Evolutionary conservation across 805 yeast genomes (phyloP).

Genomic region (Metschnikowia vanudenii): DNA sequence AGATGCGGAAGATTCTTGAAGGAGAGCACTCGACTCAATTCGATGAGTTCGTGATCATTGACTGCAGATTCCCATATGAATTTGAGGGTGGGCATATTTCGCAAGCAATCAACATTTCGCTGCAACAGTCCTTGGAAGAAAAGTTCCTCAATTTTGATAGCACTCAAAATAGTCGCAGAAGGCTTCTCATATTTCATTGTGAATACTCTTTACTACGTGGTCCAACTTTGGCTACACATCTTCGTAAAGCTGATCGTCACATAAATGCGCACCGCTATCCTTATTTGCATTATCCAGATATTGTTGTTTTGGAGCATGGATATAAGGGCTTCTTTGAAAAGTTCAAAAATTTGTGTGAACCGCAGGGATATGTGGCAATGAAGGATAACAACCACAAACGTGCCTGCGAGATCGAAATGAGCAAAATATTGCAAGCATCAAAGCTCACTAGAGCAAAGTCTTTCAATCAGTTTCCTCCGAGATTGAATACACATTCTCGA

Average conservation of each 20-base stretch:
- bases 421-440: slow-evolving; percentile 42
- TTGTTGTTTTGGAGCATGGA: slow-evolving; percentile 87
- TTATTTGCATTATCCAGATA: slow-evolving; percentile 78
- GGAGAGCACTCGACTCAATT: slow-evolving; percentile 51
- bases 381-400: slow-evolving; percentile 41
- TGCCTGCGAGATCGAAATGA: slow-evolving; percentile 47
- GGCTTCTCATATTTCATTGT: slow-evolving; percentile 82
- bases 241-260: slow-evolving; percentile 79
- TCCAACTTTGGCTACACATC: slow-evolving; percentile 87
- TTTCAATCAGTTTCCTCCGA: slow-evolving; percentile 27
- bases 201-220: slow-evolving; percentile 92
- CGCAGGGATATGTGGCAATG: slow-evolving; percentile 86
- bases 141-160: slow-evolving; percentile 34
- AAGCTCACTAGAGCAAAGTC: slow-evolving; percentile 43
- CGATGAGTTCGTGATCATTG: slow-evolving; percentile 62
- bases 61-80: slow-evolving; percentile 92
- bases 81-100: slow-evolving; percentile 89
- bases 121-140: slow-evolving; percentile 65
- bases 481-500: slow-evolving; percentile 16
- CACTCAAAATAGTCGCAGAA: slow-evolving; percentile 26
- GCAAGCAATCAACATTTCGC: slow-evolving; percentile 75
- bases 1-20: slow-evolving; percentile 55
- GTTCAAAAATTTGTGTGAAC: slow-evolving; percentile 60
- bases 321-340: slow-evolving; percentile 72
- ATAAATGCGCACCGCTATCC: slow-evolving; percentile 78